A percentile compares a stretch with the other conserved stretches of the same genome.
Conservation (phyloP, 305 asterid species). For the Salvia sclarea region DNA sequence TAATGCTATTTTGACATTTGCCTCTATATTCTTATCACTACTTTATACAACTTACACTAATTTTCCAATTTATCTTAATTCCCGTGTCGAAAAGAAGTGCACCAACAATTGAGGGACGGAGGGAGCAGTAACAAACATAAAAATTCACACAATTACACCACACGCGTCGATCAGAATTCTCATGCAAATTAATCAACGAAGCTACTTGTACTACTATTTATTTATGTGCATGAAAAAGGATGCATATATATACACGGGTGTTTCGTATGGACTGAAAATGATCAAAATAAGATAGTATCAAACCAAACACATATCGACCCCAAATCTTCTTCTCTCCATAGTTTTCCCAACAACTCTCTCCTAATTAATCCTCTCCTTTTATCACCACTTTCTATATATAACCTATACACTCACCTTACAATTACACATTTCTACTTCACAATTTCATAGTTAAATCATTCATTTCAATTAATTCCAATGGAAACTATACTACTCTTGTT, state of each 20-base stretch:
- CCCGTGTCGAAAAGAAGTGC: too few relatives aligned
- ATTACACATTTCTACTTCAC: slow-evolving; percentile 31
- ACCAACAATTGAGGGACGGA: too few relatives aligned
- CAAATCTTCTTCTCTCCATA: neutral
- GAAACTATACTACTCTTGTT: slow-evolving; percentile 34
- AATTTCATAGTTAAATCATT: neutral
- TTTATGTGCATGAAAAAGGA: too few relatives aligned
- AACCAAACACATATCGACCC: slow-evolving; percentile 44
- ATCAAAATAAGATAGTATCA: slow-evolving; percentile 34
- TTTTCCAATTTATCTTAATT: too few relatives aligned
- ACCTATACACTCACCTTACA: slow-evolving; percentile 27
- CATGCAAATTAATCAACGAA: too few relatives aligned
- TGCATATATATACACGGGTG: slow-evolving; percentile 17
- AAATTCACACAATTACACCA: too few relatives aligned
- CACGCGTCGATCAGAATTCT: too few relatives aligned
- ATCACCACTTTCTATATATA: slow-evolving; percentile 28
- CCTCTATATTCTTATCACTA: too few relatives aligned
- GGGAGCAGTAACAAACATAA: too few relatives aligned
- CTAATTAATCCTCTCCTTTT: slow-evolving; percentile 40
- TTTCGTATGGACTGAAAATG: slow-evolving; percentile 30
- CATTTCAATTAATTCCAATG: slow-evolving; percentile 25
- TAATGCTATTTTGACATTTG: too few relatives aligned
- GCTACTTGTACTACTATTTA: too few relatives aligned
- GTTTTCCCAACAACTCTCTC: slow-evolving; percentile 55
- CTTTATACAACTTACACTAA: too few relatives aligned